Evolutionary conservation across 371 early-diverging fungal genomes (phyloP), one percentile per base, ranked within the genome.

Genomic region (Dichotomocladium elegans): DNA sequence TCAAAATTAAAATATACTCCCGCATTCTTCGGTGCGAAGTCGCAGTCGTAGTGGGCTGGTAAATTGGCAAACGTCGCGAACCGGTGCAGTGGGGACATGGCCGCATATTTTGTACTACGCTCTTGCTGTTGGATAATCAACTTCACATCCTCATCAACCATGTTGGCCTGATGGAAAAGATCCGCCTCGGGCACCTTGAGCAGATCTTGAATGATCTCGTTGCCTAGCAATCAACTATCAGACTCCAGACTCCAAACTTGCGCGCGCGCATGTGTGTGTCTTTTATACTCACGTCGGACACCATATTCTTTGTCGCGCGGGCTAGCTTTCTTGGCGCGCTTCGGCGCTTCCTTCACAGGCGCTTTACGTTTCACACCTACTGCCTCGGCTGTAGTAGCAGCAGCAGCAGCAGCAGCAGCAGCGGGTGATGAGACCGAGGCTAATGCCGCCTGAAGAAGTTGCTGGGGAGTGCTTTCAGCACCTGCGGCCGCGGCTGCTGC

Each of bases 1-100:
- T 77, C 77, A 37, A 65, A 71, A 19, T 77, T 77, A 41, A 58
- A 77, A 45, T 77, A 77, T 4, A 77, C 74, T 12, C 77, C 77
- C 3, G 77, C 67, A 46, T 77, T 77, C 33, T 71, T 71, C 24
- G 77, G 77, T 1, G 77, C 77, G 51, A 73, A 77, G 33, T 77
- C 77, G 34, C 72, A 67, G 34, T 77, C 77, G 41, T 60, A 69
- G 27, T 77, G 77, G 3, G 77, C 72, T n/a, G 69, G 60, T 21
- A 71, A 34, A 28, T 77, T 77, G 29, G 77, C 77, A 58, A 72
- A 69, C 1, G 68, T 67, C 4, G 74, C 63, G 46, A 77, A 74
- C 25, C 74, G 71, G 30, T 68, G 66, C 24, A 74, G 51, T 22
- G 77, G 73, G 3, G 68, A 56, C 8, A 70, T 30, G 1, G 55